Base-by-base conservation (phyloP, 1,284 basidiomycete genomes). In the Irpex sp. region DNA sequence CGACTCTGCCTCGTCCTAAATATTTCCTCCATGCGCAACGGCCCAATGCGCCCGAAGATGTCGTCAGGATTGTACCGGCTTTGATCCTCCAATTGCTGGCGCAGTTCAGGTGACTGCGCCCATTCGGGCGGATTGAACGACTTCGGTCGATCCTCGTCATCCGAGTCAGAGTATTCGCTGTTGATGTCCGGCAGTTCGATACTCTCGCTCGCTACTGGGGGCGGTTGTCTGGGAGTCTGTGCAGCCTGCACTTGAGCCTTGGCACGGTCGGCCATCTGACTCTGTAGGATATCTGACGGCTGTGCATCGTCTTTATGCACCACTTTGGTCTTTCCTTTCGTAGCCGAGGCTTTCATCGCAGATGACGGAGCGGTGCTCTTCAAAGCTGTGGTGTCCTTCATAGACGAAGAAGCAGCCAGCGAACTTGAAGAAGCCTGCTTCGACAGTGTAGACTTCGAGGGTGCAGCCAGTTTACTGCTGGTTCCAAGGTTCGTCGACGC, bases 61-160 rank as follows among this genome's bases (percentile, higher is more conserved):
- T 94, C 91, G 76, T 97, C 95, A 2, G 96, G 96, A 74, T 98
- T 93, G 71, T 94, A 83, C 17, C 82, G 87, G 60, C 89, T 90
- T 77, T 97, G 95, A 61, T 85, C 81, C 69, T 90, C 81, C 64
- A 98, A 81, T 2, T 91, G 91, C 60, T 87, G 82, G 36, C 86
- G 82, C 37, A 98, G 82, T 71, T 91, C 89, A 13, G 95, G 94
- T 31, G 93, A 94, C 73, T 96, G 93, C 4, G 95, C 93, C 96
- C 96, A 98, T 17, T 84, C 82, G 3, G 88, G 95, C 66, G 84
- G 88, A 73, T 91, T 85, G 69, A 87, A 88, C 37, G 88, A 88
- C 64, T 84, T 81, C 57, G 82, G 81, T 21, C 90, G 86, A 70
- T 87, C 85, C 72, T 95, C 93, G 70, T 97, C 93, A 58, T 95